phyloP scores from a whole-genome alignment of 2,329 filamentous ascomycete genomes.

The Coniochaeta sp. region DNA sequence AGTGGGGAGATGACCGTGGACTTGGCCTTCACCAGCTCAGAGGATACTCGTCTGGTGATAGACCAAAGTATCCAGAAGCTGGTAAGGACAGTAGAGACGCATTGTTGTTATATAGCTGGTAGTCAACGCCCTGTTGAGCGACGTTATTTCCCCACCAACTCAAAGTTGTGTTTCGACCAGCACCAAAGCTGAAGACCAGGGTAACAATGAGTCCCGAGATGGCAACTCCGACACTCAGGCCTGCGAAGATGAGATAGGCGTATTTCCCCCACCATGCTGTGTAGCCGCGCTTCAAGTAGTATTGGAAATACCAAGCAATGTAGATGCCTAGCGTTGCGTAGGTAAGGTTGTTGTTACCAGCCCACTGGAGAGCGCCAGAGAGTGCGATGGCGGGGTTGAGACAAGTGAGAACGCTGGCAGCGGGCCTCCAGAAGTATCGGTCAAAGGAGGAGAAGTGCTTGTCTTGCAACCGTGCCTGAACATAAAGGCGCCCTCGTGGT shows the following conservation, averaged over 20 bases:
- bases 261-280: conserved; percentile 21
- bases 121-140: not conserved
- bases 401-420: conserved; percentile 6
- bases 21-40: not conserved
- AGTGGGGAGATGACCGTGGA: no score
- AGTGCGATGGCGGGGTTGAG: conserved; percentile 16
- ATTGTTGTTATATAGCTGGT: conserved; percentile 4
- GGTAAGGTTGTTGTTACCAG: conserved; percentile 19
- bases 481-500: conserved; percentile 9
- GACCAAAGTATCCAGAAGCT: not conserved
- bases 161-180: not conserved
- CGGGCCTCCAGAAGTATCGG: conserved; percentile 14
- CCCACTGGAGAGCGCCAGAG: conserved; percentile 20
- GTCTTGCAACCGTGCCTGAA: conserved; percentile 10
- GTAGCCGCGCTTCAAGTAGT: conserved; percentile 18
- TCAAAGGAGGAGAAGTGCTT: conserved; percentile 13
- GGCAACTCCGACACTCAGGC: conserved; percentile 17
- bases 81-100: not conserved
- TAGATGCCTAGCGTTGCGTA: conserved; percentile 21
- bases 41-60: not conserved
- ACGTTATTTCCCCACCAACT: not conserved
- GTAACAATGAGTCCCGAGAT: conserved; percentile 37
- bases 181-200: conserved; percentile 23
- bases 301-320: conserved; percentile 18
- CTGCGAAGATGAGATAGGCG: conserved; percentile 17